Base-by-base conservation (phyloP, 2,329 filamentous ascomycete genomes). In the Penicillium sp. region DNA sequence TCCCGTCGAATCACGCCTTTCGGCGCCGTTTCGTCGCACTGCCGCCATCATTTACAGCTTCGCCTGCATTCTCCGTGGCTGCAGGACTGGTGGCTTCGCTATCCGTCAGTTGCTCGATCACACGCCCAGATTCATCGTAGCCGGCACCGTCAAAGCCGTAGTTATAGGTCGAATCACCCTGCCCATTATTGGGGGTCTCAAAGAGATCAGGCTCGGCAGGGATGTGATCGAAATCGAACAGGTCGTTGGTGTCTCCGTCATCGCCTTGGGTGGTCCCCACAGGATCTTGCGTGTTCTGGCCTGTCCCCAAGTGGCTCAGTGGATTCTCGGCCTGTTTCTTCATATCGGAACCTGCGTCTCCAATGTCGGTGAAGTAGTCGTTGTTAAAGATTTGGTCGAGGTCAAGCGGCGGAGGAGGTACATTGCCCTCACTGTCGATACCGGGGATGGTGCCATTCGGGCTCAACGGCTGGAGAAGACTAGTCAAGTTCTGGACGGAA, bases 361-460 rank as follows among this genome's bases (percentile, higher is more conserved):
- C 61, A 43, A 70, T 61, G 44, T 74, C 71, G 21, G 73, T 71
- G 53, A 79, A 80, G 57, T 77, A 80, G 54, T 80, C 77, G 24
- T 75, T 75, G 54, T 78, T 76, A 52, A 82, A 75, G 53, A 82
- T 79, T n/a, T 72, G 69, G 55, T 80, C 77, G 3, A 82, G 71
- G 53, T 82, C 78, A 33, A 81, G 70, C 4, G 69, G 65, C 1
- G 72, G 70, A 24, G 70, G 70, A 5, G 67, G 69, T 2, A 76
- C 64, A 32, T 60, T 67, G 13, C 65, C 65, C 28, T 63, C 65
- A 43, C 71, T 70, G 33, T 72, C 69, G 31, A 93, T 67, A 4
- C 87, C 87, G 1, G 88, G 86, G 32, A 95, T 87, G 15, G 80
- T 78, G 4, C 88, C 88, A 0, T 81, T 87, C 0, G 89, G 89